Base-by-base conservation (phyloP, 352 stramenopile genomes). In the Globisporangium canariense region DNA sequence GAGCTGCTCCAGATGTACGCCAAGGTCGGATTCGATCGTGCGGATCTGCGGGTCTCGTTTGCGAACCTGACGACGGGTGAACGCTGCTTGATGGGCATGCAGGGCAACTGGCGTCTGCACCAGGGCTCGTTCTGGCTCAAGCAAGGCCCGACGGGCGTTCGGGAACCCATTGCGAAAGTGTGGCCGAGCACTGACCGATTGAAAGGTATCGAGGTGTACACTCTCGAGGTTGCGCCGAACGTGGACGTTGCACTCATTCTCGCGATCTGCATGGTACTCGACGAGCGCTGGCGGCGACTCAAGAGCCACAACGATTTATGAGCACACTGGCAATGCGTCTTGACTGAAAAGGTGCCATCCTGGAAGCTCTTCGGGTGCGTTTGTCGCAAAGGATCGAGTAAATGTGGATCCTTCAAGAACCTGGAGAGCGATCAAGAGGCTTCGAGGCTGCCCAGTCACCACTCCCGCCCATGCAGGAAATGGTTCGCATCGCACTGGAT, bases 211-310 rank as follows among this genome's bases (percentile, higher is more conserved):
- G 55, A 60, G 22, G 40, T 51, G 38, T 65, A 67, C 58, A 50
- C 28, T 30, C 38, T 70, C 13, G 52, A 61, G n/a, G 28, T 66
- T 13, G 65, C 60, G 34, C 38, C 59, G 11, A 43, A 57, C n/a
- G 38, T 67, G 25, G 65, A 64, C 43, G n/a, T 34, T 3, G 65
- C 46, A 22, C 45, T 70, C 2, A 28, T 67, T 11, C 46, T 70
- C 11, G 13, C 62, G 10, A 30, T 70, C 41, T 70, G 58, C 38
- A 52, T 66, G 38, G 51, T 52, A 7, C 46, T 69, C 18, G 64
- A 69, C 32, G 64, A 58, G 34, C 52, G 52, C 40, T 45, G 40
- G 40, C 40, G 40, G 4, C 40, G 36, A 9, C 9, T 13, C 36
- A 40, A 40, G 36, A 40, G 36, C 36, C 36, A 9, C 36, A 40